Percentiles rank a stretch among this genome's conserved stretches.
These are phyloP conservation scores for Bidens hawaiensis DNA, from an alignment of 140 eudicot genomes.

Conservation along the genomic window DNA sequence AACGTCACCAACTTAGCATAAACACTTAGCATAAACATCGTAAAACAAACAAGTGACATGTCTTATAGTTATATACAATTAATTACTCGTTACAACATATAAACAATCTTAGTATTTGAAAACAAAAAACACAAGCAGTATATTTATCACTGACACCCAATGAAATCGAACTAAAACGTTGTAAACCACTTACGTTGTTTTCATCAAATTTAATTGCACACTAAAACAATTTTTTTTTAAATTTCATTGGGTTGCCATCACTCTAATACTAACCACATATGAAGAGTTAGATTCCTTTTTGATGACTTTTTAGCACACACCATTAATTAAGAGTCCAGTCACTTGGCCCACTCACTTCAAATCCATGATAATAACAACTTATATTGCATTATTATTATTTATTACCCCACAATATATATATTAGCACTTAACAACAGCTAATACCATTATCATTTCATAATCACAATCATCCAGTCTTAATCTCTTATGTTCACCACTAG, in stretches of 20 bases:
- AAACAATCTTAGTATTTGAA: neutral
- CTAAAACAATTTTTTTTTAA: constrained; percentile 2
- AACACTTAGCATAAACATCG: no score
- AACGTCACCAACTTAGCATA: no score
- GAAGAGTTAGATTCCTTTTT: constrained; percentile 12
- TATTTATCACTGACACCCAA: neutral
- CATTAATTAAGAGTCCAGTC: constrained; percentile 22
- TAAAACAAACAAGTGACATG: no score
- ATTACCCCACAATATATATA: constrained; percentile 19
- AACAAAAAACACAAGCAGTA: no score
- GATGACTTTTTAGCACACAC: constrained; percentile 1
- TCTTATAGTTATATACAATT: no score
- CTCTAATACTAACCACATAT: constrained; percentile 16
- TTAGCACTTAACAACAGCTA: constrained; percentile 17
- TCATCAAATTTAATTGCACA: neutral
- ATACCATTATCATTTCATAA: constrained; percentile 7
- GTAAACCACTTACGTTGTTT: constrained; percentile 5
- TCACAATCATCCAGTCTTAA: constrained; percentile 6
- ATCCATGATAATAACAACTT: constrained; percentile 23
- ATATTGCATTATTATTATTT: no score
- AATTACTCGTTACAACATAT: neutral
- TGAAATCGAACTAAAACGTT: neutral
- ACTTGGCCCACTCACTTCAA: constrained; percentile 36
- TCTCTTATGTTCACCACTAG: neutral
- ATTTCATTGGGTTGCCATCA: constrained; percentile 14